These are phyloP conservation scores for Camelina hispida DNA, from an alignment of 345 rosid species.

Conservation along the genomic window DNA sequence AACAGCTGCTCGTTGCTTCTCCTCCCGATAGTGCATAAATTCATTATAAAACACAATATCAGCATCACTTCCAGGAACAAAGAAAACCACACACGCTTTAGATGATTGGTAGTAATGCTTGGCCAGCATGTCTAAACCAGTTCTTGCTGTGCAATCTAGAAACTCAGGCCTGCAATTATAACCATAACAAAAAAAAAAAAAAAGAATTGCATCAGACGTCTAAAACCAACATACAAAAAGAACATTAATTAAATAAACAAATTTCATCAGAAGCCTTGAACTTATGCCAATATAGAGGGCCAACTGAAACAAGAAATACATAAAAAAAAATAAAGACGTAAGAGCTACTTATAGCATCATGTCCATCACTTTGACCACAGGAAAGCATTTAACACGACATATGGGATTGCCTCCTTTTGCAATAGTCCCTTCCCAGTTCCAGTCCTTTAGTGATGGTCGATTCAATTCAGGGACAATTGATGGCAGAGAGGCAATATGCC, in stretches of 20 bases:
- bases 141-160: constrained; percentile 96
- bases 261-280: background rate
- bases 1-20: constrained; percentile 96
- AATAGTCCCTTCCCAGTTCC: constrained; percentile 99
- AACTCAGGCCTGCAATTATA: constrained; percentile 77
- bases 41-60: constrained; percentile 87
- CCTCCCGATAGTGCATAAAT: constrained; percentile 90
- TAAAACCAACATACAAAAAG: background rate
- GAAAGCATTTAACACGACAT: constrained; percentile 91
- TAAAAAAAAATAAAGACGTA: background rate
- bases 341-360: constrained; percentile 67
- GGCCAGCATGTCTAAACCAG: constrained; percentile 91
- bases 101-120: constrained; percentile 96
- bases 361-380: constrained; percentile 88
- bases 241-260: too few relatives aligned
- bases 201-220: constrained; percentile 7
- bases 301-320: background rate
- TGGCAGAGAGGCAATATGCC: constrained; percentile 46
- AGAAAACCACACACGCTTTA: constrained; percentile 92
- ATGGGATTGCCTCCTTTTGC: constrained; percentile 95
- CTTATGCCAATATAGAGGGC: too few relatives aligned
- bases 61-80: constrained; percentile 86
- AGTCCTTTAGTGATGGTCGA: constrained; percentile 64
- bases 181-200: background rate
- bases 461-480: constrained; percentile 57